Percentiles rank a stretch among this genome's conserved stretches.
Evolutionary conservation across 73 alveolate genomes (phyloP).

Genomic region (Breviolum minutum): DNA sequence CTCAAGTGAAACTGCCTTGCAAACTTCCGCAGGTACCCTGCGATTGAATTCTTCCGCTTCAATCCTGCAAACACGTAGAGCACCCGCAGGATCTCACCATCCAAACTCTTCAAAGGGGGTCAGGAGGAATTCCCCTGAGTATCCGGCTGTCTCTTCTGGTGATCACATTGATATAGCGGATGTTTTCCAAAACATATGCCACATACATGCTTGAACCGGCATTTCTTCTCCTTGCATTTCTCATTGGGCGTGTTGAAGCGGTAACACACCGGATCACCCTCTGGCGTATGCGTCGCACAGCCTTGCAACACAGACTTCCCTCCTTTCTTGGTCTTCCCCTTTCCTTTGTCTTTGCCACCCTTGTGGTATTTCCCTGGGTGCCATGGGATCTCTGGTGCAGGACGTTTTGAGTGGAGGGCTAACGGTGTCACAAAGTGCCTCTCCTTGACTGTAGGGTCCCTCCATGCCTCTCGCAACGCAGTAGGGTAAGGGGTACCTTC

Average conservation of each 20-base stretch:
- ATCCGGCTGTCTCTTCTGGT: neutral
- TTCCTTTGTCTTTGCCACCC: neutral
- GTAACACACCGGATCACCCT: neutral
- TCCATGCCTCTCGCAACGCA: neutral
- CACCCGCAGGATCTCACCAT: neutral
- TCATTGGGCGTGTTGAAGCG: neutral
- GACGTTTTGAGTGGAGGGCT: neutral
- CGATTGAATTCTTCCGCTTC: neutral
- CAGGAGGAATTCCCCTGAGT: neutral
- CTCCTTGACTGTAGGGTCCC: neutral
- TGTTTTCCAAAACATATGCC: neutral
- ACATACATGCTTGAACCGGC: neutral
- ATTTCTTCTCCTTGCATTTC: neutral
- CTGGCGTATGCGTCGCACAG: neutral
- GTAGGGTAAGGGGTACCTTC: neutral
- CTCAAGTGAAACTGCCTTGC: neutral
- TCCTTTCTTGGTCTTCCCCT: neutral
- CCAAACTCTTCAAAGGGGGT: neutral
- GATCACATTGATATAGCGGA: neutral
- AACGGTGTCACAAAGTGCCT: neutral
- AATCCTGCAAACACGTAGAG: neutral
- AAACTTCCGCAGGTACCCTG: neutral
- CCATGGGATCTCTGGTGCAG: neutral
- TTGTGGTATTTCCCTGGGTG: neutral
- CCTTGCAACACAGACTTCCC: neutral